Evolutionary conservation across 495 filamentous ascomycete genomes (phyloP).

Genomic region (Aspergillus indologenus): DNA sequence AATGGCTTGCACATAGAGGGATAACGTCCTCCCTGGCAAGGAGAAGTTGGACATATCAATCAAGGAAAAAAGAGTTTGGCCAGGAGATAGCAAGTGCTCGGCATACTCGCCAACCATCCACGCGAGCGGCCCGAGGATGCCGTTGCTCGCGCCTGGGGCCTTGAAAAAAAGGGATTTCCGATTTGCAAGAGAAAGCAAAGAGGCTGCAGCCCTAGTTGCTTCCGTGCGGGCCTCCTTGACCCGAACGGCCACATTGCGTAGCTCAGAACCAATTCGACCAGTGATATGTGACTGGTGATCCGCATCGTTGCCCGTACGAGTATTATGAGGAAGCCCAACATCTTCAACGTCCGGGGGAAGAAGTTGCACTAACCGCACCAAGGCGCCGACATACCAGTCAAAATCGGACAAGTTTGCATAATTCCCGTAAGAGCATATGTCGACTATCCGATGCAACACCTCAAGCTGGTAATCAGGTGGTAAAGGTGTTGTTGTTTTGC

Average conservation of each 20-base stretch:
- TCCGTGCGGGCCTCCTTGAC: slow-evolving; percentile 75
- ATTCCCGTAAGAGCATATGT: slow-evolving; percentile 88
- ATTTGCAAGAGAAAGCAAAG: slow-evolving; percentile 55
- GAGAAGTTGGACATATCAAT: slow-evolving; percentile 61
- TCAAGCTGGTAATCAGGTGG: slow-evolving; percentile 79
- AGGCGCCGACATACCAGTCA: slow-evolving; percentile 90
- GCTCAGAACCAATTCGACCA: slow-evolving; percentile 73
- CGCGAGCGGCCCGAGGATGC: slow-evolving; percentile 66
- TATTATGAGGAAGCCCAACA: slow-evolving; percentile 20
- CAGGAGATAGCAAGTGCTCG: slow-evolving; percentile 58
- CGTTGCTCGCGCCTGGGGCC: slow-evolving; percentile 47
- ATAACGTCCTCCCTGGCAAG: slow-evolving; percentile 60
- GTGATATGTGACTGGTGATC: slow-evolving; percentile 43
- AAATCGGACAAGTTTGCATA: slow-evolving; percentile 85
- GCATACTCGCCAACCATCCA: slow-evolving; percentile 92
- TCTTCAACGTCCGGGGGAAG: slow-evolving; percentile 42
- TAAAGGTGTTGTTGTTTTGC: slow-evolving; percentile 40
- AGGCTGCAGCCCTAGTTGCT: slow-evolving; percentile 79
- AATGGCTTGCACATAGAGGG: slow-evolving; percentile 79
- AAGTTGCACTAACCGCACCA: slow-evolving; percentile 75
- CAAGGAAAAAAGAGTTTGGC: slow-evolving; percentile 66
- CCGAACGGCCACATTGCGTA: slow-evolving; percentile 88
- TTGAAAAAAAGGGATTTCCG: slow-evolving; percentile 45
- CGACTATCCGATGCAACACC: slow-evolving; percentile 74
- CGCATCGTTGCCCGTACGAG: slow-evolving; percentile 18